phyloP scores from a whole-genome alignment of 805 yeast genomes.

The Ogataea haglerorum region DNA sequence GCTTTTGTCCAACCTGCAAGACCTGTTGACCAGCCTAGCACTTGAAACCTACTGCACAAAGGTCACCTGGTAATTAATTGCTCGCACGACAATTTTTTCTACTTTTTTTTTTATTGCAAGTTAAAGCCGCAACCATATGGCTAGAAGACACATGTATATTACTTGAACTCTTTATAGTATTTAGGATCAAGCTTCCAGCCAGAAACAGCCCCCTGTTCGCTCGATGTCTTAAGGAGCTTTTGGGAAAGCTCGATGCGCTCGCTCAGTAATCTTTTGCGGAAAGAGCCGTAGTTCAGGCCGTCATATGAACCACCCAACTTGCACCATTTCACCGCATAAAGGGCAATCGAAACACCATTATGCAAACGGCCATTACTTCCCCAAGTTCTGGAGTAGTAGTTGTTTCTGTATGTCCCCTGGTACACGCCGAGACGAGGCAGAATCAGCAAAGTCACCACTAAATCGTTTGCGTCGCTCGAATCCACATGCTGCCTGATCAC shows the following conservation, averaged over 20 bases:
- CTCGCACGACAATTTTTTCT: constrained; percentile 2
- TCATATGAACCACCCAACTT: constrained; percentile 24
- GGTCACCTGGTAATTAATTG: background rate
- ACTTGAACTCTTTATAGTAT: constrained; percentile 14
- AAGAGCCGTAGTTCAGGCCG: constrained; percentile 14
- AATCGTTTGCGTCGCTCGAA: constrained; percentile 39
- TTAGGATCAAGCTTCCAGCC: constrained; percentile 16
- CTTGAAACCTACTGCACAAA: background rate
- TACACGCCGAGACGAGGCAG: constrained; percentile 70
- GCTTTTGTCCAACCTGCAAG: background rate
- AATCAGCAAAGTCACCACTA: constrained; percentile 55
- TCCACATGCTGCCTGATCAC: constrained; percentile 32
- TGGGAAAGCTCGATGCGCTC: constrained; percentile 22
- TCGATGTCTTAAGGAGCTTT: constrained; percentile 4
- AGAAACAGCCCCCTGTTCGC: constrained; percentile 11
- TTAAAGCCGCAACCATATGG: background rate
- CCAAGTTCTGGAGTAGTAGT: constrained; percentile 78
- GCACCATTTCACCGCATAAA: constrained; percentile 55
- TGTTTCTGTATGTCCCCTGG: constrained; percentile 62
- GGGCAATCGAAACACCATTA: constrained; percentile 73
- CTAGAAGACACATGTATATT: background rate
- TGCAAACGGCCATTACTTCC: constrained; percentile 42
- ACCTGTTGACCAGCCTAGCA: background rate
- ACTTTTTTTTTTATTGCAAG: background rate
- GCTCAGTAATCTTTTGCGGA: constrained; percentile 22